Conservation (phyloP, 257 asterid genomes). For the Vinca minor region DNA sequence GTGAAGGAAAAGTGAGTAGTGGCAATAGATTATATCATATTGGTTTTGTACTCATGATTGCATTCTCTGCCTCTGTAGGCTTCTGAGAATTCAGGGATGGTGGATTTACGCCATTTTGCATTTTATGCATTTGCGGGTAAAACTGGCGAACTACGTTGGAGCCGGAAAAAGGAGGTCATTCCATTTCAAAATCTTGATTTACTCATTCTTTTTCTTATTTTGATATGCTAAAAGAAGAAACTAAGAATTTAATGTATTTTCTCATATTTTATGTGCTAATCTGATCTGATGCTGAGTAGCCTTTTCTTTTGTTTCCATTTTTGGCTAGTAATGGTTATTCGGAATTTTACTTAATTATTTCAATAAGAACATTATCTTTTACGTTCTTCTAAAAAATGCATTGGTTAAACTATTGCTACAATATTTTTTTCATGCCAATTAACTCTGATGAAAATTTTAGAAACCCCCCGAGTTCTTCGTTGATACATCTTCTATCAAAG, state of each 20-base stretch:
- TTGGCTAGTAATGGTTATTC: neutral
- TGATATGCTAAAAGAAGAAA: neutral
- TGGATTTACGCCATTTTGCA: slow-evolving; percentile 86
- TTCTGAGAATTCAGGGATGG: slow-evolving; percentile 60
- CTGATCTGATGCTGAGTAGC: neutral
- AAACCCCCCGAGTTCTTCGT: neutral
- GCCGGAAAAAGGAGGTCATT: slow-evolving; percentile 69
- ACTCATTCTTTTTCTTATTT: neutral
- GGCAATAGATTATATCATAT: neutral
- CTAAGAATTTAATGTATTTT: neutral
- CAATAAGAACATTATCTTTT: too few species aligned
- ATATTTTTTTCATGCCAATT: neutral
- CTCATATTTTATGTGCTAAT: neutral
- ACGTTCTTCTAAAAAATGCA: too few species aligned
- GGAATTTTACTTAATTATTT: too few species aligned
- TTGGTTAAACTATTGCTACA: neutral
- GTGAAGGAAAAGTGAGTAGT: neutral
- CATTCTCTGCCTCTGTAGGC: slow-evolving; percentile 36
- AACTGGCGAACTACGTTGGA: slow-evolving; percentile 85
- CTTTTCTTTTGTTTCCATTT: neutral
- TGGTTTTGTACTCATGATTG: slow-evolving; percentile 6
- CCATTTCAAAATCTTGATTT: slow-evolving; percentile 8
- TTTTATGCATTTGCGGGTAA: slow-evolving; percentile 89
- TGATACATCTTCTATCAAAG: neutral
- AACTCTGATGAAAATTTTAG: neutral